Percentiles rank a stretch among this genome's conserved stretches.
phyloP scores from a whole-genome alignment of 139 green algal genomes.

The Closterium sp. region DNA sequence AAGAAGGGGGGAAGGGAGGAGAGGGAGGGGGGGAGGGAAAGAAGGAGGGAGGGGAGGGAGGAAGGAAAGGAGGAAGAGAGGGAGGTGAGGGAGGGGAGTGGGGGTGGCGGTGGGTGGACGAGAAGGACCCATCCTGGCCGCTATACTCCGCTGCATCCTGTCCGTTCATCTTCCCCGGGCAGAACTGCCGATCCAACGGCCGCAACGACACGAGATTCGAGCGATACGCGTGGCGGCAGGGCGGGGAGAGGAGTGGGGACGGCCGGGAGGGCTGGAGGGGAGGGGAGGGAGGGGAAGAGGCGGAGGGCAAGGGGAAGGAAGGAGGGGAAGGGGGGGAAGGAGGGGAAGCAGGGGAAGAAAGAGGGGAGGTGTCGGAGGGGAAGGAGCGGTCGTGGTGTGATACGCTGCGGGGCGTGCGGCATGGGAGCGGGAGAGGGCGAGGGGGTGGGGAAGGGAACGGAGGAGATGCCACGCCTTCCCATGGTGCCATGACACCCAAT shows the following conservation, averaged over 20 bases:
- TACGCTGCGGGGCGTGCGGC: neutral
- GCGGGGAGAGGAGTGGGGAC: neutral
- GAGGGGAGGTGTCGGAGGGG: too few species aligned
- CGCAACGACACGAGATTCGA: neutral
- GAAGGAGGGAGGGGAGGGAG: neutral
- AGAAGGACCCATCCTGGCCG: neutral
- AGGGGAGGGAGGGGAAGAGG: neutral
- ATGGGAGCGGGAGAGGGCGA: neutral
- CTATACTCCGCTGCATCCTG: neutral
- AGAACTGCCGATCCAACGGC: neutral
- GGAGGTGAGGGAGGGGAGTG: neutral
- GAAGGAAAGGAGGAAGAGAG: neutral
- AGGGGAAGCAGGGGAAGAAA: too few species aligned
- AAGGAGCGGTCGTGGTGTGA: neutral
- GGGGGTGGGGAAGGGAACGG: too few species aligned
- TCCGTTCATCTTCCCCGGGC: neutral
- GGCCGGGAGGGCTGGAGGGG: too few species aligned
- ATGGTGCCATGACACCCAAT: neutral
- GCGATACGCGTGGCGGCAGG: neutral
- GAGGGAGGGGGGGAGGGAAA: neutral
- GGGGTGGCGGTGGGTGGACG: neutral
- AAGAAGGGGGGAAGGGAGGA: neutral
- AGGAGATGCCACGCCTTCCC: neutral
- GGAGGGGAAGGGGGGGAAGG: too few species aligned
- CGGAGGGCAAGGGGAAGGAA: too few species aligned